phyloP scores from a whole-genome alignment of 1,284 basidiomycete genomes.

The Grifola frondosa region DNA sequence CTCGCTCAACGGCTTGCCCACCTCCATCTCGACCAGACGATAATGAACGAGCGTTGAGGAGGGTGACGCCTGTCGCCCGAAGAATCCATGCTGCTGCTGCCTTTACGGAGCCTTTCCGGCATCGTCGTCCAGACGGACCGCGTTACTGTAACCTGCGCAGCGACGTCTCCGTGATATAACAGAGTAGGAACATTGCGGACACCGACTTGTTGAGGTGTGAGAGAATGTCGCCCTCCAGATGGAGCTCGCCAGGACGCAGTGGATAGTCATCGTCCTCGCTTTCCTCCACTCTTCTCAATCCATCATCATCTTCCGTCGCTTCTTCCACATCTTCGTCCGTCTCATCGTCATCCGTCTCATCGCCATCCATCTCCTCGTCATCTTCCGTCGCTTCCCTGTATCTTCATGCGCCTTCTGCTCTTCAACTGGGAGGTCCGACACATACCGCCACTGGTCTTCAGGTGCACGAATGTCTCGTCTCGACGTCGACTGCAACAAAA shows the following conservation, averaged over 20 bases:
- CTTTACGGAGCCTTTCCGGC: slow-evolving; percentile 3
- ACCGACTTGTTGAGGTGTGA: slow-evolving; percentile 1
- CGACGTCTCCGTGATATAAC: slow-evolving; percentile 7
- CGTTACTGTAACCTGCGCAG: background rate
- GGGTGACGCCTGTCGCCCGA: no score
- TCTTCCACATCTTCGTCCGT: no score
- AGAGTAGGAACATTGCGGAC: slow-evolving; percentile 4
- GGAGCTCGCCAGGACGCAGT: no score
- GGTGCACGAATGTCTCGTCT: background rate
- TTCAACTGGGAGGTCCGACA: background rate
- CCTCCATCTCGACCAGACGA: slow-evolving; percentile 7
- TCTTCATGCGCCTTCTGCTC: no score
- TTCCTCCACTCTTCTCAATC: no score
- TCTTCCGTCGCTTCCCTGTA: no score
- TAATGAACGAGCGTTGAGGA: slow-evolving; percentile 10
- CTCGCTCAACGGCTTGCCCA: slow-evolving; percentile 1
- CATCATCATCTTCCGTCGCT: no score
- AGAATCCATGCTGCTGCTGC: no score
- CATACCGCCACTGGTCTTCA: slow-evolving; percentile 13
- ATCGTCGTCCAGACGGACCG: slow-evolving; percentile 5
- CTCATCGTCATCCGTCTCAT: slow-evolving; percentile 15
- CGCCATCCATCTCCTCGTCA: no score
- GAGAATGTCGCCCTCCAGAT: slow-evolving; percentile 4
- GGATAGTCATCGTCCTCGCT: no score
- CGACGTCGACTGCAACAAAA: background rate